Conservation (phyloP, 352 stramenopile species). For the Globisporangium cylindrosporum region DNA sequence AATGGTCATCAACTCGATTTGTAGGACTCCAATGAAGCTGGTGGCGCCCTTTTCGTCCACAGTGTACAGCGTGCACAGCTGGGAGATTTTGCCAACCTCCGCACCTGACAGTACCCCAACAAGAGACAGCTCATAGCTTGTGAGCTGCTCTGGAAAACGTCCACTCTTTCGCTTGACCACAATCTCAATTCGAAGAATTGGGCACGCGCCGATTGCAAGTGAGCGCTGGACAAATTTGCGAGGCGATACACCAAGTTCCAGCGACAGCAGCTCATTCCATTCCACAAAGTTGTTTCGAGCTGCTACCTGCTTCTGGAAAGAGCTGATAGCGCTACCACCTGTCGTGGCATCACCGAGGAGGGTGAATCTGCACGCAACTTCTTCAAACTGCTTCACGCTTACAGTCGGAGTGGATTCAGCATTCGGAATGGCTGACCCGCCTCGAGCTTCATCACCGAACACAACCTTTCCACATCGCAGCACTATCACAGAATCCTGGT, state of each 20-base stretch:
- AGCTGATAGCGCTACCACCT: not conserved
- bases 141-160: conserved; percentile 28
- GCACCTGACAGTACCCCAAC: conserved; percentile 14
- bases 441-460: conserved; percentile 5
- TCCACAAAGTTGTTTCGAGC: conserved; percentile 6
- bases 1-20: conserved; percentile 15
- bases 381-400: not conserved
- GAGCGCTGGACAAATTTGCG: conserved; percentile 18
- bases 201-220: conserved; percentile 26
- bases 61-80: conserved; percentile 22
- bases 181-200: conserved; percentile 35
- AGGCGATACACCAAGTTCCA: conserved; percentile 18
- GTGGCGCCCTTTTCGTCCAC: not conserved
- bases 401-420: not conserved
- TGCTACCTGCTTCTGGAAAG: conserved; percentile 6
- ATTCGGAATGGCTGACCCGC: not conserved
- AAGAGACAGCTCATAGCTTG: conserved; percentile 23
- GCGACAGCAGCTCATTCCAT: conserved; percentile 22
- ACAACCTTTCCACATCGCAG: conserved; percentile 11
- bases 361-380: conserved; percentile 16
- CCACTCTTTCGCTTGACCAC: conserved; percentile 21
- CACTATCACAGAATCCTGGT: not conserved
- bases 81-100: conserved; percentile 7
- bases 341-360: conserved; percentile 2
- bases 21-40: conserved; percentile 14